Percentiles rank a stretch among this genome's conserved stretches.
Evolutionary conservation across 2,329 filamentous ascomycete genomes (phyloP).

Genomic region (Diaporthe capsici): DNA sequence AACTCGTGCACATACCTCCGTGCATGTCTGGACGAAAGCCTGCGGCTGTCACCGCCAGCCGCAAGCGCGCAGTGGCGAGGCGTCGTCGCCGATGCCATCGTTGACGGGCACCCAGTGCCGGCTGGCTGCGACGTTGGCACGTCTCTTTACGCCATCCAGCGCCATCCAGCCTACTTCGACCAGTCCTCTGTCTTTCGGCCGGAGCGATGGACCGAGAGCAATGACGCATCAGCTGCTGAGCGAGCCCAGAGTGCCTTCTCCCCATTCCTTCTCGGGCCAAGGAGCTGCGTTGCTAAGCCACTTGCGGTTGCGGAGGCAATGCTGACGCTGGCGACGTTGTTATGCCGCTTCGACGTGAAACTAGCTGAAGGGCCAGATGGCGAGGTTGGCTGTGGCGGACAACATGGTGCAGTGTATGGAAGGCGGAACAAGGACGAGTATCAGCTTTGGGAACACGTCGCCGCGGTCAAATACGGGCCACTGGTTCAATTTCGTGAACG

Average conservation of each 20-base stretch:
- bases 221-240: background rate
- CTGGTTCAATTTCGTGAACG: background rate
- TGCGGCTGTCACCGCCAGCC: slow-evolving; percentile 13
- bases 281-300: slow-evolving; percentile 21
- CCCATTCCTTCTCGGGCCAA: background rate
- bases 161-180: slow-evolving; percentile 6
- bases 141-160: background rate
- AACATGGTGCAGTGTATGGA: background rate
- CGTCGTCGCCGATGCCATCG: background rate
- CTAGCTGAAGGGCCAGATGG: slow-evolving; percentile 7
- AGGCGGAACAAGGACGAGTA: slow-evolving; percentile 8
- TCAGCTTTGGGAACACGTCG: slow-evolving; percentile 25
- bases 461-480: background rate
- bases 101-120: background rate
- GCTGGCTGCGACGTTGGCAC: slow-evolving; percentile 13
- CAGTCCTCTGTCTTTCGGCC: background rate
- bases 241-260: slow-evolving; percentile 13
- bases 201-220: slow-evolving; percentile 15
- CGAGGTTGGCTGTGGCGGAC: slow-evolving; percentile 5
- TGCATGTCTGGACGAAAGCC: slow-evolving; percentile 14
- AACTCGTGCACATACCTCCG: slow-evolving; percentile 23
- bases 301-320: slow-evolving; percentile 10
- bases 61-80: slow-evolving; percentile 25
- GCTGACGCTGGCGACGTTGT: slow-evolving; percentile 4
- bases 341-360: slow-evolving; percentile 19